Evolutionary conservation across 2,329 filamentous ascomycete genomes (phyloP), one percentile per base, ranked within the genome.

Genomic region (Arthrobotrys iridis): DNA sequence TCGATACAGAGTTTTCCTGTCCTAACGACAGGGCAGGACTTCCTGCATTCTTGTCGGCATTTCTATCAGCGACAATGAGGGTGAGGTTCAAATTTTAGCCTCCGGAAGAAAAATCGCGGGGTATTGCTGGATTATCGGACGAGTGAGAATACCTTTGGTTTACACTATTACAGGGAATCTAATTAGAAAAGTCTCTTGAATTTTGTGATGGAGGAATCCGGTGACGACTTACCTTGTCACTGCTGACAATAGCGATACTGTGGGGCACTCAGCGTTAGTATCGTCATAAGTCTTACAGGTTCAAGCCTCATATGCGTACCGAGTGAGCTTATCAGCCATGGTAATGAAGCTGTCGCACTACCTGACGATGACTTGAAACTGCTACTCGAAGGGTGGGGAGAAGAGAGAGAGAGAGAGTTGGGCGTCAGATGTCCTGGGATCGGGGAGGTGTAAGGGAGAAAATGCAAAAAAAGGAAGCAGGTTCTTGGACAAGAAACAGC

Each of bases 1-100:
- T 99, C 94, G 82, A 98, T 97, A 84, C 93, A 97, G 79, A 96
- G 89, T 87, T 97, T 98, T 84, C 95, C 95, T 76, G 93, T 96
- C 81, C 94, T 92, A 79, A 99, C 95, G 77, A 99, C 95, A 28
- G 96, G 93, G 83, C 95, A 99, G 28, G 93, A 94, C 84, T 98
- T 98, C 84, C 98, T 98, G 88, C 95, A 99, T 84, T 99, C 95
- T 86, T 97, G 94, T 79, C 94, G 90, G 84, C 95, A 98, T 93
- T 98, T 98, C 91, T 93, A 81, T 78, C 26, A 43, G 76, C 80
- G 73, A 80, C 80, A 81, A 79, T 80, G 80, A 77, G 78, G 79
- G 79, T 28, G 43, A n/a, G n/a, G n/a, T n/a, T n/a, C 15, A 33
- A 41, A 20, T 20, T 60, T 64, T 60, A 65, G 63, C 40, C 45